phyloP scores from a whole-genome alignment of 2,329 filamentous ascomycete species.

The Verticillium nubilum region DNA sequence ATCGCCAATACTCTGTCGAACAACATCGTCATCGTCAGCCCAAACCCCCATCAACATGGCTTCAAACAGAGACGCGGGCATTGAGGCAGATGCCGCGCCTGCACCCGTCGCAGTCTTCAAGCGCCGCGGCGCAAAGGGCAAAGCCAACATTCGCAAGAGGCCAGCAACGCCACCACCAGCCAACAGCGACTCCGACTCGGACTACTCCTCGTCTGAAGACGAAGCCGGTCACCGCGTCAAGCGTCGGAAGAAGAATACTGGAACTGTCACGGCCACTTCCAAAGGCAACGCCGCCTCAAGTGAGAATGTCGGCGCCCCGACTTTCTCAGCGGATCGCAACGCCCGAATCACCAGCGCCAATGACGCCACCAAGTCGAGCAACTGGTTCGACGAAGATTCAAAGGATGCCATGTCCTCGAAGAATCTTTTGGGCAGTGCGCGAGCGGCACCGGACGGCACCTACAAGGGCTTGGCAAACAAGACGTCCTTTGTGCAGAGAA shows the following conservation, averaged over 20 bases:
- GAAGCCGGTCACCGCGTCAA: conserved; percentile 75
- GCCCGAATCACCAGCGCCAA: conserved; percentile 62
- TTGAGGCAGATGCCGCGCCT: conserved; percentile 1
- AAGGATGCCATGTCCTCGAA: conserved; percentile 40
- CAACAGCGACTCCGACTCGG: conserved; percentile 53
- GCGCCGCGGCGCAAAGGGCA: conserved; percentile 72
- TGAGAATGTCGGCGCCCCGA: conserved; percentile 43
- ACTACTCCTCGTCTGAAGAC: conserved; percentile 70
- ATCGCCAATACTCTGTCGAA: not conserved
- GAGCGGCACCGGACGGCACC: conserved; percentile 53
- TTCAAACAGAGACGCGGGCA: not conserved
- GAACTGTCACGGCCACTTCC: conserved; percentile 60
- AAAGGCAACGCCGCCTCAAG: conserved; percentile 33
- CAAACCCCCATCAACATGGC: not conserved
- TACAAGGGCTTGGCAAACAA: conserved; percentile 74
- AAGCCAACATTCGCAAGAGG: conserved; percentile 74
- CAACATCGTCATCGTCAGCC: not conserved
- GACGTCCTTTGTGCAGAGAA: conserved; percentile 72
- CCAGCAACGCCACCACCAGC: conserved; percentile 71
- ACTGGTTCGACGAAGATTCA: conserved; percentile 81
- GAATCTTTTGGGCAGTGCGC: conserved; percentile 54
- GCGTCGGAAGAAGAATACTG: conserved; percentile 64
- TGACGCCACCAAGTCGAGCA: conserved; percentile 82
- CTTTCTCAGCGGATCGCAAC: conserved; percentile 56
- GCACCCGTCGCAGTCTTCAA: conserved; percentile 71